Evolutionary conservation across 257 asterid genomes (phyloP).

Genomic region (Solanum lycopersicoides): DNA sequence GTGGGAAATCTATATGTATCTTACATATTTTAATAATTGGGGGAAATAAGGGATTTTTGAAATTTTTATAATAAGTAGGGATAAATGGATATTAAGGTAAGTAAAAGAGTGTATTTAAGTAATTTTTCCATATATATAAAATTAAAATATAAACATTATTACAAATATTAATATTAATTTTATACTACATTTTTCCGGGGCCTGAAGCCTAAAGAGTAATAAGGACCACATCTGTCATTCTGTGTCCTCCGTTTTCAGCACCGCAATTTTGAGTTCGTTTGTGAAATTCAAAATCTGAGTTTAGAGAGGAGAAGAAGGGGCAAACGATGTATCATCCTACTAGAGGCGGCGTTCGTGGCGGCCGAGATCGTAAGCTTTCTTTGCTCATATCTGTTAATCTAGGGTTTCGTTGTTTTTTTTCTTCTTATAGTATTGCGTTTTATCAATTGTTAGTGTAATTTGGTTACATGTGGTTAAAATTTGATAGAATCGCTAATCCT

Average conservation of each 20-base stretch:
- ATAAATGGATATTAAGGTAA: too few species aligned
- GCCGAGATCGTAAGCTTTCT: slow-evolving; percentile 86
- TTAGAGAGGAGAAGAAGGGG: background rate
- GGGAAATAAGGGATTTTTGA: too few species aligned
- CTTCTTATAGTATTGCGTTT: background rate
- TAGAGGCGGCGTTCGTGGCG: slow-evolving; percentile 99
- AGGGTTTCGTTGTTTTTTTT: slow-evolving; percentile 19
- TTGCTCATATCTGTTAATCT: slow-evolving; percentile 10
- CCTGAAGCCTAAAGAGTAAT: too few species aligned
- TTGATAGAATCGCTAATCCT: background rate
- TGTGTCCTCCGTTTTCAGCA: background rate
- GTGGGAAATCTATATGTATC: too few species aligned
- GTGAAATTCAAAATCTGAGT: background rate
- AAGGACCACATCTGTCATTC: background rate
- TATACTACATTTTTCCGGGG: too few species aligned
- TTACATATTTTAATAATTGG: too few species aligned
- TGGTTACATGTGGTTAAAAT: background rate
- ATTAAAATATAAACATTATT: too few species aligned
- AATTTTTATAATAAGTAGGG: too few species aligned
- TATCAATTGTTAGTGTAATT: background rate
- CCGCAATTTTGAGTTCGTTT: background rate
- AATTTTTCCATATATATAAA: too few species aligned
- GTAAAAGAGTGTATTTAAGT: too few species aligned
- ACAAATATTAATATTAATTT: too few species aligned
- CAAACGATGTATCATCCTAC: slow-evolving; percentile 77